Evolutionary conservation across 2,329 filamentous ascomycete genomes (phyloP), one percentile per base, ranked within the genome.

Genomic region (Trichoderma brevicompactum): DNA sequence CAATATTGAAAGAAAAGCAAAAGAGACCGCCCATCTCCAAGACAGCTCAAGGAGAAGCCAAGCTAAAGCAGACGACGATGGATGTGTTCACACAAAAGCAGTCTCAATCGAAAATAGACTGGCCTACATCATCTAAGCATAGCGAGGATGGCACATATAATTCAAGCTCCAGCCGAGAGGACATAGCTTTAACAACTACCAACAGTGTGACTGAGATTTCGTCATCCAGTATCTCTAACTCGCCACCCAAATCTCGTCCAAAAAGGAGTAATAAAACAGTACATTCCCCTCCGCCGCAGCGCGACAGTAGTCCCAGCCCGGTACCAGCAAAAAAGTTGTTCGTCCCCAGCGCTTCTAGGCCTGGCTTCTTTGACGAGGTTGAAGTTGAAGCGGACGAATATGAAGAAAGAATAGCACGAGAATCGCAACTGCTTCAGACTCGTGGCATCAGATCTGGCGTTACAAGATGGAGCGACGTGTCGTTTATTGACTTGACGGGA

Each of bases 281-380:
- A 19, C 17, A n/a, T 7, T 46, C 59, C 19, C 65, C 63, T 46
- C 19, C 13, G 17, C 32, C 41, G 36, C 54, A 44, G 9, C 46
- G 13, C 55, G 49, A 19, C 34, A 44, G 49, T 5, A 71, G 66
- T 28, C 66, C 70, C 12, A 67, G 62, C 3, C 68, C 69, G 7
- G 7, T 19, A 34, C 12, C 65, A 65, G 75, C 71, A 70, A 82
- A 79, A 67, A 81, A 77, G 66, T 66, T 80, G 12, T 74, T 79
- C 66, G 69, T 79, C 41, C 78, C 79, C 12, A 75, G 75, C 48
- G 71, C 71, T 32, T 78, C 77, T 50, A 71, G 71, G 13, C 70
- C 71, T 6, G 80, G 80, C 3, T 82, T 80, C 70, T 78, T 79
- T 67, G 70, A 73, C 32, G 79, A 76, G 38, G 61, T 74, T 2